Base-by-base conservation (phyloP, 306 rosid species). In the Ceratonia siliqua region DNA sequence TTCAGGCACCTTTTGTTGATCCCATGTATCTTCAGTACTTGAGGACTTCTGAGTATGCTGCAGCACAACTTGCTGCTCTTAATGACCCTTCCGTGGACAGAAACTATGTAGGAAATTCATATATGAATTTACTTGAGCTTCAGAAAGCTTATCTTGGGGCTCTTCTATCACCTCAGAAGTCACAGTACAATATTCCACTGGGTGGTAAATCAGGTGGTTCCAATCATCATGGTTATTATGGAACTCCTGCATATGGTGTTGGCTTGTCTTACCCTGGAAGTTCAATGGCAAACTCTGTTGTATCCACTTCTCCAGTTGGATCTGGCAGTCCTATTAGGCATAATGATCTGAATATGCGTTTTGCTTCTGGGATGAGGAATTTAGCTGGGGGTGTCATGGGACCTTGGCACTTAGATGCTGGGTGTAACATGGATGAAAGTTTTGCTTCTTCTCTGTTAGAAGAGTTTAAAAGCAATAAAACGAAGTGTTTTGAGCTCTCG, bases 261-360 rank as follows among this genome's bases (percentile, higher is more conserved):
- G 91, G 92, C 32, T 66, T 94, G 84, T 87, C 99, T 22, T 94
- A 90, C 74, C 95, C 89, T 3, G 95, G 96, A 87, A 92, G 95
- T 83, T 97, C 98, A 12, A 74, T 92, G 87, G 92, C 90, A 73
- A 87, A 84, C 78, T 83, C 96, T 43, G 85, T 87, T 66, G 70
- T 87, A 43, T 72, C 95, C 27, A 84, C 81, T 77, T 90, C 99
- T 76, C 96, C 97, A 0, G 90, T 84, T 79, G 97, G 94, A 63
- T 87, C 97, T 46, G 97, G 93, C 15, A 94, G 97, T 87, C 97
- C 97, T 63, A 85, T 91, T 73, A 86, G 97, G 83, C 95, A 90
- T 74, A 76, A 73, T 75, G 99, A 94, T 21, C 87, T 84, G 57
- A 90, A 84, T 79, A 72, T 91, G 85, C 87, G 90, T 42, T 87